Conservation (phyloP, 2,329 filamentous ascomycete species). For the Seiridium cupressi region DNA sequence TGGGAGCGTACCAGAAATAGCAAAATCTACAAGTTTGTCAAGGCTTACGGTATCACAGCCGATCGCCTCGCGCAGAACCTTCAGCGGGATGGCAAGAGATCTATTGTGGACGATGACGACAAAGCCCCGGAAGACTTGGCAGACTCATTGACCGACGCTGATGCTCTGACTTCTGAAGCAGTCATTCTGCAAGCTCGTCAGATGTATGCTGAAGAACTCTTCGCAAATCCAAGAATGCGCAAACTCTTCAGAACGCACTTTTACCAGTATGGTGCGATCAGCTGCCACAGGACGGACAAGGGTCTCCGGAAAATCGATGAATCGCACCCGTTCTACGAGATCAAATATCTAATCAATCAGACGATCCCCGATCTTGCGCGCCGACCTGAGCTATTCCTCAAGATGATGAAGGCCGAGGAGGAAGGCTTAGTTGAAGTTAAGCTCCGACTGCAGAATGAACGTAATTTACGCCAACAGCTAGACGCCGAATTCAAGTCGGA, state of each 20-base stretch:
- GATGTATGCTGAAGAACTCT: constrained; percentile 89
- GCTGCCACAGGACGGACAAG: constrained; percentile 90
- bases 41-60: constrained; percentile 85
- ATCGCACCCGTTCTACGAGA: constrained; percentile 93
- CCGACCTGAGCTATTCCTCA: constrained; percentile 85
- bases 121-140: constrained; percentile 83
- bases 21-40: constrained; percentile 78
- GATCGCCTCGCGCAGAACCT: constrained; percentile 88
- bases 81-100: constrained; percentile 63
- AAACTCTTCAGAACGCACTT: constrained; percentile 81
- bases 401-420: constrained; percentile 96
- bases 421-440: constrained; percentile 88
- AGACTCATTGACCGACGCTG: constrained; percentile 70
- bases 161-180: constrained; percentile 72
- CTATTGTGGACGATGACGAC: constrained; percentile 80
- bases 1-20: constrained; percentile 83
- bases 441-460: constrained; percentile 72
- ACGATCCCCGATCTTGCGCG: constrained; percentile 77
- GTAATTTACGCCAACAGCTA: constrained; percentile 73
- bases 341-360: constrained; percentile 93
- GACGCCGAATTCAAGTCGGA: constrained; percentile 87
- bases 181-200: constrained; percentile 78
- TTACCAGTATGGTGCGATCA: constrained; percentile 80
- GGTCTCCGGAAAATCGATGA: constrained; percentile 92
- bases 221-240: constrained; percentile 83